Evolutionary conservation across 345 rosid species (phyloP), one percentile per base, ranked within the genome.

Genomic region (Nephelium lappaceum): DNA sequence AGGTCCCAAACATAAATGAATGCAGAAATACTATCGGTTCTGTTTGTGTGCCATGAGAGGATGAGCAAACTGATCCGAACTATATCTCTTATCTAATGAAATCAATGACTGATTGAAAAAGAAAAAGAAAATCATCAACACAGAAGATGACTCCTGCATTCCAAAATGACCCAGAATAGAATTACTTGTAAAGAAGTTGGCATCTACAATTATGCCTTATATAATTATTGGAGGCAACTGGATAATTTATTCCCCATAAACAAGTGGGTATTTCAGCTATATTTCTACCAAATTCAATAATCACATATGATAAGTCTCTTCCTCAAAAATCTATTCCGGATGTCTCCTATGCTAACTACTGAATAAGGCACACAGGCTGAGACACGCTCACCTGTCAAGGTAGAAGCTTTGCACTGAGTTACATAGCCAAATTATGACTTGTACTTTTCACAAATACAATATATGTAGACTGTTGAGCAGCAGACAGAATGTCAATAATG

Each of bases 401-500:
- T 8, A 12, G 49, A 49, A 21, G 1, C 53, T 47, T 64, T 63
- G 47, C 27, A 27, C 19, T 5, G 67, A 51, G 24, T 11, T 45
- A 25, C 57, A 12, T 8, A 39, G 45, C 42, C 24, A 42, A 24
- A 74, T 45, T 19, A 45, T 7, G 49, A 45, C 16, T 45, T 16
- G 47, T 10, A 24, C 68, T 61, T 39, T 6, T 18, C 51, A 39
- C 6, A 24, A 62, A 74, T 5, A 24, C 14, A 9, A 74, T 23
- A 62, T 16, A 45, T 1, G 61, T 43, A 75, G 21, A 55, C 69
- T 6, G 24, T 47, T 63, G 24, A 7, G 27, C 63, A 65, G 27
- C 24, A 64, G 3, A 31, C 63, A 79, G 25, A 76, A 68, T 58
- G 25, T 53, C 73, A 65, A 16, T 62, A 53, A 53, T 76, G 57